Base-by-base conservation (phyloP, 2,329 filamentous ascomycete genomes). In the Phialophora chinensis region DNA sequence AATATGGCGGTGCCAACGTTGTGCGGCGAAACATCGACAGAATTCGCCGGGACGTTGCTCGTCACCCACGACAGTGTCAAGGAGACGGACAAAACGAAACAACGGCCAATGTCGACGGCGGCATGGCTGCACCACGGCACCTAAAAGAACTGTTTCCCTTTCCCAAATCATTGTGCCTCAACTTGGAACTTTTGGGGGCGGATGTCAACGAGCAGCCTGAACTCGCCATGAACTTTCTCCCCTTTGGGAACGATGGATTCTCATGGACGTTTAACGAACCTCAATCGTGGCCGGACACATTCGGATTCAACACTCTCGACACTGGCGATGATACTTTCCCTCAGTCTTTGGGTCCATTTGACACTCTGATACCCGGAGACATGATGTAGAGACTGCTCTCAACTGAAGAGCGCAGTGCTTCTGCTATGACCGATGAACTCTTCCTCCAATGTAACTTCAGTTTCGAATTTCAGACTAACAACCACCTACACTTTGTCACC, bases 1-100 rank as follows among this genome's bases (percentile, higher is more conserved):
- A 20, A 38, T 62, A 25, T n/a, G 59, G 59, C 42, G 59, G 59
- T n/a, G 59, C 59, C 23, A 10, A 12, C 10, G 59, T 62, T 11
- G 44, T 53, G 4, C 44, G 44, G 17, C 17, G 20, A 10, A 62
- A 62, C 31, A 62, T 62, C 44, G 59, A 62, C 29, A 29, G 27
- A 38, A 62, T 62, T 47, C 59, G 59, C 3, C 53, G 54, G 10
- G 47, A 31, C 3, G 44, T 62, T 12, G 59, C 53, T 31, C 38
- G 57, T 12, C 57, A 60, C 23, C 10, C 57, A 11, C 10, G 4
- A 3, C 27, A 49, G 20, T 35, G 47, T 17, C 50, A 54, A 23
- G 12, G 4, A 12, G 50, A 54, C 50, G 25, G 50, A 29, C 23
- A 14, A 23, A 17, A 54, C n/a, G n/a, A n/a, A 6, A 27, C 50